Base-by-base conservation (phyloP, 306 rosid species). In the Quercus mongolica region DNA sequence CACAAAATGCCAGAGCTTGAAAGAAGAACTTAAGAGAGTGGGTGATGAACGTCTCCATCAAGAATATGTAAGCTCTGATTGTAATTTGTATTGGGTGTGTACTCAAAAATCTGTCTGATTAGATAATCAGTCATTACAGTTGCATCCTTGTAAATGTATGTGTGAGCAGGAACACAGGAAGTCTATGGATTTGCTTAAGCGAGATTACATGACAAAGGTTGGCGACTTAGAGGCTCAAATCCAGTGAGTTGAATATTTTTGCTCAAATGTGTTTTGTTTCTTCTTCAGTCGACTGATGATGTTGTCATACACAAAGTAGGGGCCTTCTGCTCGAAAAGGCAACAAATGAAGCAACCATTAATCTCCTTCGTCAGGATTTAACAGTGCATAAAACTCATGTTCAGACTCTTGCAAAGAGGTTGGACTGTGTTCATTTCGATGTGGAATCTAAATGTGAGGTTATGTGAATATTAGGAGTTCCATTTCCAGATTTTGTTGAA, bases 381-480 rank as follows among this genome's bases (percentile, higher is more conserved):
- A 88, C 82, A 33, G 90, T 87, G 2, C 92, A 87, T 76, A 89
- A 83, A 80, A 81, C 78, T 58, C 91, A 88, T 57, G 81, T 88
- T 75, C 93, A 89, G 70, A 83, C 84, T 73, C 87, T 90, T 57
- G 85, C 91, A 4, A 85, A 65, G 86, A 87, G 81, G 77, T 79
- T 90, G 86, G 92, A 92, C 46, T 84, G 81, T 73, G 80, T 88
- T 62, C 87, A 86, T 67, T 80, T 78, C 54, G 88, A 90, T 79
- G 83, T 88, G 75, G 97, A 90, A 82, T 83, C 89, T 76, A 92
- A 90, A 89, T 89, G 96, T 90, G 86, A 90, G 90, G 74, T 65
- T 76, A 63, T 26, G 35, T 14, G 11, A 18, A 81, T 74, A 10
- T 15, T 23, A 14, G 25, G 26, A 35, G 19, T 69, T 30, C n/a